Conservation (phyloP, 352 stramenopile genomes). For the Nothophytophthora sp. region DNA sequence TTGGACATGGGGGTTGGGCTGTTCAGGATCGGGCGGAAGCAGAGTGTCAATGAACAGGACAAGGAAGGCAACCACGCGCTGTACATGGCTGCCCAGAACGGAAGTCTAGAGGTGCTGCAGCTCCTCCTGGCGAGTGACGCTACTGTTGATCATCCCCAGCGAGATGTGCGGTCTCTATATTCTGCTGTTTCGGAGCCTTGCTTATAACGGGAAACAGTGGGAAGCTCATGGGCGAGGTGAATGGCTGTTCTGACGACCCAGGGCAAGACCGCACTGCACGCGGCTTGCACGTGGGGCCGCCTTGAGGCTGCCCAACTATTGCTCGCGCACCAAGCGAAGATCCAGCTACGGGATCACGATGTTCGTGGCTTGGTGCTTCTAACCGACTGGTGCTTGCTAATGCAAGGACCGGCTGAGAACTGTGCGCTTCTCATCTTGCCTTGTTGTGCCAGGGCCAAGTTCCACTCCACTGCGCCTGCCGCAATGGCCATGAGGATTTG, state of each 20-base stretch:
- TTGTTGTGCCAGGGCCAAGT: slow-evolving; percentile 35
- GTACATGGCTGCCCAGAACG: slow-evolving; percentile 57
- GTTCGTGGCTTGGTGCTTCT: too few relatives aligned
- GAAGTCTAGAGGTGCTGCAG: slow-evolving; percentile 57
- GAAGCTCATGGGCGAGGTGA: too few relatives aligned
- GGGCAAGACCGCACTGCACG: slow-evolving; percentile 54
- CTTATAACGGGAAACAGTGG: too few relatives aligned
- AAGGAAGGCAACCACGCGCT: slow-evolving; percentile 52
- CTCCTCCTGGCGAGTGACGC: slow-evolving; percentile 46
- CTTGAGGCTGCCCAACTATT: slow-evolving; percentile 43
- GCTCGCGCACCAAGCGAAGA: slow-evolving; percentile 27
- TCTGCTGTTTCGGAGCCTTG: too few relatives aligned
- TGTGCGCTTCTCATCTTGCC: too few relatives aligned
- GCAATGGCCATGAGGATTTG: slow-evolving; percentile 52
- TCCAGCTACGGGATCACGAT: slow-evolving; percentile 37
- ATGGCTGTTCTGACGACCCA: slow-evolving; percentile 6
- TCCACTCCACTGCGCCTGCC: slow-evolving; percentile 56
- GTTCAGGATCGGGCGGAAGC: slow-evolving; percentile 48
- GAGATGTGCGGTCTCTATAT: slow-evolving; percentile 22
- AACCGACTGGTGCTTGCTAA: neutral
- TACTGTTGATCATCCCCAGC: slow-evolving; percentile 40
- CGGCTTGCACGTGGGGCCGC: slow-evolving; percentile 57
- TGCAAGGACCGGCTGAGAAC: too few relatives aligned
- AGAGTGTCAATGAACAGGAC: slow-evolving; percentile 49
- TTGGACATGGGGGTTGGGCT: too few relatives aligned